A percentile compares a stretch with the other conserved stretches of the same genome.
Evolutionary conservation across 768 basidiomycete species (phyloP).

Genomic region (Pleurotus salmoneostramineus): DNA sequence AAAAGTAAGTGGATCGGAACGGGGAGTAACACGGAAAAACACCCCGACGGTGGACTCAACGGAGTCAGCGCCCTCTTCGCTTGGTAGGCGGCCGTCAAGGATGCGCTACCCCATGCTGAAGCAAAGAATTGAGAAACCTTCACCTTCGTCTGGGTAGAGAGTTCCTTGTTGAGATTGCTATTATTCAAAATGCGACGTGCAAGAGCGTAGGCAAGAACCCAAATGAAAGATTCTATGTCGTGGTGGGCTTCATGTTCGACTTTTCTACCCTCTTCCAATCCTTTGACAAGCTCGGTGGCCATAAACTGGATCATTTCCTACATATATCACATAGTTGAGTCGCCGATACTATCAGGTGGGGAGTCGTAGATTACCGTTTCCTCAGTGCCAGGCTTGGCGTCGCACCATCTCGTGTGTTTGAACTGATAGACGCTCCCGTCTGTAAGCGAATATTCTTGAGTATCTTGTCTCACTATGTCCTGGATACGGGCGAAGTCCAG

Average conservation of each 20-base stretch:
- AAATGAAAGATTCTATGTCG: constrained; percentile 9
- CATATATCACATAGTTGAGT: neutral
- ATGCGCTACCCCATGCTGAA: neutral
- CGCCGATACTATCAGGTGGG: neutral
- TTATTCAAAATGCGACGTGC: neutral
- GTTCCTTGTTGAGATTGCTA: neutral
- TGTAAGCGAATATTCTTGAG: neutral
- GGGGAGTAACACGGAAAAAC: neutral
- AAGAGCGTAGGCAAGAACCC: constrained; percentile 5
- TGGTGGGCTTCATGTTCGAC: constrained; percentile 3
- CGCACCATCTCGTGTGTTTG: constrained; percentile 3
- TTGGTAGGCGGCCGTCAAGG: neutral
- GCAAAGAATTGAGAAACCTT: neutral
- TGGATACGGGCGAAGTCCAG: constrained; percentile 20
- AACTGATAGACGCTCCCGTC: neutral
- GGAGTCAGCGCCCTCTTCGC: neutral
- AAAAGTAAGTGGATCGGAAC: neutral
- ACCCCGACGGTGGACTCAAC: neutral
- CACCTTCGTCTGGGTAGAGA: neutral
- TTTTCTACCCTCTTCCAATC: neutral
- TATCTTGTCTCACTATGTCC: neutral
- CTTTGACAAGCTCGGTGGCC: constrained; percentile 12
- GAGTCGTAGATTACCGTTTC: constrained; percentile 12
- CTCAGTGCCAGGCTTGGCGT: constrained; percentile 12
- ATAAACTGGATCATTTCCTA: constrained; percentile 21